Evolutionary conservation across 257 asterid species (phyloP).

Genomic region (Nicotiana tabacum): DNA sequence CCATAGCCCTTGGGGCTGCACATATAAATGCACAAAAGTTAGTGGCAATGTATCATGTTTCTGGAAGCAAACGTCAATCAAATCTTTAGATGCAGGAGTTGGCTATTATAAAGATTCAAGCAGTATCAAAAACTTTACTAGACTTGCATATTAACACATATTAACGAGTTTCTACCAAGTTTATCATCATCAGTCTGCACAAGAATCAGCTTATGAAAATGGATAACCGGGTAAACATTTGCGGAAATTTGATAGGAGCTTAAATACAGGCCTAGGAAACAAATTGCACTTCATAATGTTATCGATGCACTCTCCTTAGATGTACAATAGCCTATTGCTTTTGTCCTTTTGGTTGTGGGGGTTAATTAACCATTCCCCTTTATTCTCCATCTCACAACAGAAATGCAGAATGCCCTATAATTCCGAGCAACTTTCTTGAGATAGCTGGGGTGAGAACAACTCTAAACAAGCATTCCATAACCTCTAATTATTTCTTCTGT

Average conservation of each 20-base stretch:
- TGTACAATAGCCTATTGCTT: not conserved
- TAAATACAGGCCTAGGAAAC: not conserved
- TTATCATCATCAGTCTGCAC: not conserved
- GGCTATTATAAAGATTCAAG: not conserved
- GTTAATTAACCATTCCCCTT: not conserved
- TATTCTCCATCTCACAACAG: not conserved
- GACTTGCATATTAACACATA: not conserved
- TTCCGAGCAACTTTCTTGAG: not conserved
- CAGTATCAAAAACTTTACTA: not conserved
- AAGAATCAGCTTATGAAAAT: not conserved
- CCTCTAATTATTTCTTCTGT: not conserved
- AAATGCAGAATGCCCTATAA: not conserved
- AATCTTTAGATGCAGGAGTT: not conserved
- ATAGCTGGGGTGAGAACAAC: not conserved
- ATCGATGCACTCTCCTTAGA: not conserved
- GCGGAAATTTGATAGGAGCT: not conserved
- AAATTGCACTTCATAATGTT: not conserved
- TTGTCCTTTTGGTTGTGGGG: not conserved
- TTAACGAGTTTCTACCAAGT: not conserved
- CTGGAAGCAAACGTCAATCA: not conserved
- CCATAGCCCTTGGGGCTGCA: conserved; percentile 49
- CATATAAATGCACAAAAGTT: conserved; percentile 4
- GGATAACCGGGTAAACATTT: not conserved
- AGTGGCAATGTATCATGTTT: not conserved
- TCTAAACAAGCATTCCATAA: not conserved